Percentiles rank a stretch among this genome's conserved stretches.
phyloP scores from a whole-genome alignment of 441 rosid genomes.

The Gossypium davidsonii region DNA sequence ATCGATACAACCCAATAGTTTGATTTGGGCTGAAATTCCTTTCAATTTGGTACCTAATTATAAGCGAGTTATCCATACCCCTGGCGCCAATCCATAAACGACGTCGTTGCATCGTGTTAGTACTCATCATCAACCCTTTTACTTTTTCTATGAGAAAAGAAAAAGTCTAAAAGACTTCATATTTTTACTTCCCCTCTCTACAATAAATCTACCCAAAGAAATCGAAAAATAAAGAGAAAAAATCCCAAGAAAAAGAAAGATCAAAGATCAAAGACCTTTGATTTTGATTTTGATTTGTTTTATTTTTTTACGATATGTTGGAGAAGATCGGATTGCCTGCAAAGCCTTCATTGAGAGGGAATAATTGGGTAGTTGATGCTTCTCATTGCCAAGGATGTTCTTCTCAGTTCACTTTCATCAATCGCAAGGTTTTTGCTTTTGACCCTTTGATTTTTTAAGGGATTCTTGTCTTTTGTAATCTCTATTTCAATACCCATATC shows the following conservation, averaged over 20 bases:
- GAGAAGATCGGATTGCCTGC: slow-evolving; percentile 95
- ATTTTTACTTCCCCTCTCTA: not conserved
- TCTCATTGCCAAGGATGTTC: slow-evolving; percentile 95
- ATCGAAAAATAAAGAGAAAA: not conserved
- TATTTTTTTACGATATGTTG: slow-evolving; percentile 36
- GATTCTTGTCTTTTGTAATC: not conserved
- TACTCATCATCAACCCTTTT: not conserved
- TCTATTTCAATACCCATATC: not conserved
- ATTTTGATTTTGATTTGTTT: not conserved
- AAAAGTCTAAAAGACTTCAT: not conserved
- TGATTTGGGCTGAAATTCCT: not conserved
- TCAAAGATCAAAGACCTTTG: not conserved
- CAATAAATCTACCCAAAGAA: not conserved
- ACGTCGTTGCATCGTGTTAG: not conserved
- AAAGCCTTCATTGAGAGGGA: slow-evolving; percentile 81
- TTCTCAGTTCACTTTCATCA: slow-evolving; percentile 88
- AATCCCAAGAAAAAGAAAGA: not conserved
- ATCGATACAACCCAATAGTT: not conserved
- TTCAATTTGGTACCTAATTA: not conserved
- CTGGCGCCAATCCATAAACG: not conserved
- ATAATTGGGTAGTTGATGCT: slow-evolving; percentile 78
- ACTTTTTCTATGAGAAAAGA: not conserved
- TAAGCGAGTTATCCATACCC: not conserved
- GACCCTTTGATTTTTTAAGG: not conserved
- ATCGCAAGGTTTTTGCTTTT: slow-evolving; percentile 64